phyloP scores from a whole-genome alignment of 371 early-diverging fungal genomes.

The Mucor velutinosus region DNA sequence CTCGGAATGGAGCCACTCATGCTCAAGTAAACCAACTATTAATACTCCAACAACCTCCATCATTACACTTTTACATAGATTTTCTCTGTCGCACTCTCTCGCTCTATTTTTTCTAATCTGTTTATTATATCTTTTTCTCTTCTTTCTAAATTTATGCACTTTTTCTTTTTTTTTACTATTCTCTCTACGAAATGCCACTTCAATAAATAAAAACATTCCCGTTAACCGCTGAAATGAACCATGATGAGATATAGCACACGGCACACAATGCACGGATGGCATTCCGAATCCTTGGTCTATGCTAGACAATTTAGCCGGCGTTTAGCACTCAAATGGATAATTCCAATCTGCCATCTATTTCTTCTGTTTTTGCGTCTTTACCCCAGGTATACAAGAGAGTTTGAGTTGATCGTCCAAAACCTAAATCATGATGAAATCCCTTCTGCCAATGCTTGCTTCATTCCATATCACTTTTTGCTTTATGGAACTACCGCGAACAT shows the following conservation, averaged over 20 bases:
- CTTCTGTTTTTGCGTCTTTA: neutral
- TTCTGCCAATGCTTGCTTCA: too few relatives aligned
- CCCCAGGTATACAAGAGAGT: neutral
- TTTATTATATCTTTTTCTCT: neutral
- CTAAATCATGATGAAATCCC: neutral
- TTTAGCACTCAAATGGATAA: neutral
- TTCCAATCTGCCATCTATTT: neutral
- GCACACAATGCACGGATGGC: neutral
- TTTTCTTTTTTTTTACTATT: neutral
- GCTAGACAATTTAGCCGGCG: neutral
- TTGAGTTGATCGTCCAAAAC: neutral
- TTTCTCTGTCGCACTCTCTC: neutral
- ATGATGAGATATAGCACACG: neutral
- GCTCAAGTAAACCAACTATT: constrained; percentile 26
- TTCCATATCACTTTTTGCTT: neutral
- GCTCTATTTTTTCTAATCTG: constrained; percentile 1
- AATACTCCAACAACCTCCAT: neutral
- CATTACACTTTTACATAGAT: neutral
- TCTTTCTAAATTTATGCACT: neutral
- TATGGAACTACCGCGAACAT: neutral
- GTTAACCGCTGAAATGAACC: neutral
- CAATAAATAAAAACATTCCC: neutral
- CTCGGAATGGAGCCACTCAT: constrained; percentile 33
- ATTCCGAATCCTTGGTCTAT: neutral
- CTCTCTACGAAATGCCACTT: neutral